Evolutionary conservation across 2,329 filamentous ascomycete genomes (phyloP).

Genomic region (Curvularia spicifera): DNA sequence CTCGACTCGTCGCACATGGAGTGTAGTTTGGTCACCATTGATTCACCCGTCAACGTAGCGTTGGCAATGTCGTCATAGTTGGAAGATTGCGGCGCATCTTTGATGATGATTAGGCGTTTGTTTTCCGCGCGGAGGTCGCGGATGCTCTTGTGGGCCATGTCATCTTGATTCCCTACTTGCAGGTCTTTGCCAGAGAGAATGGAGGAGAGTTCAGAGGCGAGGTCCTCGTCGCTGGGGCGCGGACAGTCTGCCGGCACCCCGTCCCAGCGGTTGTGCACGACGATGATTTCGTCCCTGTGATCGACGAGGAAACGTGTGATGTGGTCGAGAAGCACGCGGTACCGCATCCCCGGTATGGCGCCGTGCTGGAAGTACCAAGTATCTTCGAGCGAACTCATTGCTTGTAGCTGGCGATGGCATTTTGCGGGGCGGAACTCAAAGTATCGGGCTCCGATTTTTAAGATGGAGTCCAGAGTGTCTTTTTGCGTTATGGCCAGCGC

Average conservation of each 20-base stretch:
- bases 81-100: slow-evolving; percentile 33
- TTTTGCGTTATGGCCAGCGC: slow-evolving; percentile 61
- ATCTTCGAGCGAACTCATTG: slow-evolving; percentile 51
- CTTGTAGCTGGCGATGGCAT: slow-evolving; percentile 53
- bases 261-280: slow-evolving; percentile 60
- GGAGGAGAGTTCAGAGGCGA: slow-evolving; percentile 43
- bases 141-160: slow-evolving; percentile 37
- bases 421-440: slow-evolving; percentile 61
- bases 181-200: slow-evolving; percentile 36
- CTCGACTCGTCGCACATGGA: slow-evolving; percentile 28
- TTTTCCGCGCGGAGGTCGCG: slow-evolving; percentile 32
- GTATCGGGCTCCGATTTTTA: slow-evolving; percentile 58
- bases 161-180: slow-evolving; percentile 30
- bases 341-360: slow-evolving; percentile 59
- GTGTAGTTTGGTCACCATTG: slow-evolving; percentile 36
- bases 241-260: slow-evolving; percentile 57
- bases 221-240: slow-evolving; percentile 52
- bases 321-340: slow-evolving; percentile 52
- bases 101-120: slow-evolving; percentile 38
- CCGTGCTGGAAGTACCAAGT: slow-evolving; percentile 60
- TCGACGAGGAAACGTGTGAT: slow-evolving; percentile 52
- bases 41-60: slow-evolving; percentile 40
- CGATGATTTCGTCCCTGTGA: slow-evolving; percentile 56
- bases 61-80: slow-evolving; percentile 46
- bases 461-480: slow-evolving; percentile 54